Percentiles rank a stretch among this genome's conserved stretches.
phyloP scores from a whole-genome alignment of 441 rosid genomes.

The Euphorbia celastroides region DNA sequence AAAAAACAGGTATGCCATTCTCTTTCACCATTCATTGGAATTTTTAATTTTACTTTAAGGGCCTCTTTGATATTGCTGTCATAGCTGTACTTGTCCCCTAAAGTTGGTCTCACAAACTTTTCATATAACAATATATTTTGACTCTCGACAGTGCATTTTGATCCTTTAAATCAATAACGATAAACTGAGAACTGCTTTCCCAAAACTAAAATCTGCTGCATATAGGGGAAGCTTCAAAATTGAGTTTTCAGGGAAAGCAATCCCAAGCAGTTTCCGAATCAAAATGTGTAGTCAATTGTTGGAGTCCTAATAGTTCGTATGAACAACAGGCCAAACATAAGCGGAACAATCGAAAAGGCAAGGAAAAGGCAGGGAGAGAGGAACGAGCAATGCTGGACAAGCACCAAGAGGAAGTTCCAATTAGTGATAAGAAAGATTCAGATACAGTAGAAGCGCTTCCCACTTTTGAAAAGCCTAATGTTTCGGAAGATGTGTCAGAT shows the following conservation, averaged over 20 bases:
- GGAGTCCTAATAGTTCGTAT: constrained; percentile 13
- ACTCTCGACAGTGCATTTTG: too few species aligned
- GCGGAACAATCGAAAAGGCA: constrained; percentile 71
- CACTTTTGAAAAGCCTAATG: constrained; percentile 52
- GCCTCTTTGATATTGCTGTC: too few species aligned
- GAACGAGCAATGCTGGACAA: constrained; percentile 43
- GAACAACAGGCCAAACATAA: constrained; percentile 72
- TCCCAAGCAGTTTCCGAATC: too few species aligned
- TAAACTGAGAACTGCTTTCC: too few species aligned
- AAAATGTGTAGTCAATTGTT: constrained; percentile 3
- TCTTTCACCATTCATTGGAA: background rate
- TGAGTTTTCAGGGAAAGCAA: too few species aligned
- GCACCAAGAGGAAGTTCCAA: constrained; percentile 33
- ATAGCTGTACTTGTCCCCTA: too few species aligned
- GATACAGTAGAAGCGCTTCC: constrained; percentile 35
- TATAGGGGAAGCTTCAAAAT: too few species aligned
- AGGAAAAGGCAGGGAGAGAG: constrained; percentile 66
- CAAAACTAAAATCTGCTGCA: too few species aligned
- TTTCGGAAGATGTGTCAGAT: constrained; percentile 63
- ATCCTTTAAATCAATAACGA: too few species aligned
- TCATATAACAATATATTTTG: too few species aligned
- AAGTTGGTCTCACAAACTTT: too few species aligned
- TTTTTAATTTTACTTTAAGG: too few species aligned
- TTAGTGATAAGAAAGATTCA: constrained; percentile 39
- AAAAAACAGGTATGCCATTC: constrained; percentile 62